These are phyloP conservation scores for Silybum marianum DNA, from an alignment of 129 eudicot genomes.

Conservation along the genomic window DNA sequence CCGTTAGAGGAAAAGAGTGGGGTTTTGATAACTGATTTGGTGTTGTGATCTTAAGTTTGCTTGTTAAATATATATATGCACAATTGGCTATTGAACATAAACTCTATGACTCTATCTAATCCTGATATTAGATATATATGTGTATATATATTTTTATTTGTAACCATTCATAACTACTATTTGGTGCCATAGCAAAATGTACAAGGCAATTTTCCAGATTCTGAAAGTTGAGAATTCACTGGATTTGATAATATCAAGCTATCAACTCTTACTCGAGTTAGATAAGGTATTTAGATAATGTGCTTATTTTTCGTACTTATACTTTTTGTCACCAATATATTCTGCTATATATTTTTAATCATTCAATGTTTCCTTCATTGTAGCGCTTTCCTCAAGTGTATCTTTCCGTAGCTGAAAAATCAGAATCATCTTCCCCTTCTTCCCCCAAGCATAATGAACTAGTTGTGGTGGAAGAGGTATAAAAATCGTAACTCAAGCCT, in stretches of 20 bases:
- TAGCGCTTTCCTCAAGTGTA: conserved; percentile 78
- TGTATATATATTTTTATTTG: too few species aligned
- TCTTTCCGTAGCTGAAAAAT: conserved; percentile 30
- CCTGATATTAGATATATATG: neutral
- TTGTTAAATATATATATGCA: neutral
- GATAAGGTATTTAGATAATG: conserved; percentile 56
- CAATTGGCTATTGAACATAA: neutral
- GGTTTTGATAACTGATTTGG: neutral
- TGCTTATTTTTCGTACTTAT: neutral
- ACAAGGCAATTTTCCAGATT: conserved; percentile 67
- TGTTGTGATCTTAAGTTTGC: neutral
- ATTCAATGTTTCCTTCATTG: conserved; percentile 4
- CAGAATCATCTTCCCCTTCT: conserved; percentile 39
- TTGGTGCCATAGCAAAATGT: conserved; percentile 69
- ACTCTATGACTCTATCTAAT: neutral
- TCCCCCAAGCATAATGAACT: conserved; percentile 37
- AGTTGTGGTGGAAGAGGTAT: conserved; percentile 77
- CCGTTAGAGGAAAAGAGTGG: too few species aligned
- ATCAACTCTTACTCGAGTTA: conserved; percentile 67
- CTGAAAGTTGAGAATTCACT: conserved; percentile 71
- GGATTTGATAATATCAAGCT: conserved; percentile 74
- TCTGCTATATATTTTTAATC: neutral
- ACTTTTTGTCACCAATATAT: neutral
- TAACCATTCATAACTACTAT: conserved; percentile 11
- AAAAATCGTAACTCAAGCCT: neutral